phyloP scores from a whole-genome alignment of 805 yeast genomes.

The Blastobotrys robertii region DNA sequence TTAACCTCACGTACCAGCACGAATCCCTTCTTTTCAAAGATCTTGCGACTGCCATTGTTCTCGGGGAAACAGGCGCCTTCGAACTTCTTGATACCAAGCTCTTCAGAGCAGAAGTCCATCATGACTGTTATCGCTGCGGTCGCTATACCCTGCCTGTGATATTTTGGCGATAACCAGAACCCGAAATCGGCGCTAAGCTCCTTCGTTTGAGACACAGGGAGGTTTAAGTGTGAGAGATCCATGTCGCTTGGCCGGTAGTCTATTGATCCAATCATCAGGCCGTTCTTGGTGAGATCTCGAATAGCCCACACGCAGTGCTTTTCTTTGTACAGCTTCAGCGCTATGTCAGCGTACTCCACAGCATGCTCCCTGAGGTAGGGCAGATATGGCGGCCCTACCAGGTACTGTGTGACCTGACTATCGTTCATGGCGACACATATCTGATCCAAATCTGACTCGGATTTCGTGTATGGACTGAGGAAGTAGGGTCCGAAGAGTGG shows the following conservation, averaged over 20 bases:
- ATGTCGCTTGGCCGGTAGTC: neutral
- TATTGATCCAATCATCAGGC: neutral
- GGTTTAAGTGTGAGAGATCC: neutral
- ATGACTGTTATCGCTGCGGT: constrained; percentile 6
- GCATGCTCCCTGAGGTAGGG: constrained; percentile 12
- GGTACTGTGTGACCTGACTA: constrained; percentile 5
- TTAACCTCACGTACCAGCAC: constrained; percentile 5
- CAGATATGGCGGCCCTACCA: constrained; percentile 9
- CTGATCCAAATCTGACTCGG: constrained; percentile 3
- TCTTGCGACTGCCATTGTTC: constrained; percentile 12
- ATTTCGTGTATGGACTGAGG: constrained; percentile 4
- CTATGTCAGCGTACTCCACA: constrained; percentile 3
- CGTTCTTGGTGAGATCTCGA: too few species aligned
- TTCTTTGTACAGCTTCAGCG: neutral
- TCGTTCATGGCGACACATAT: constrained; percentile 7
- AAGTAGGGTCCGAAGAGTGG: constrained; percentile 6
- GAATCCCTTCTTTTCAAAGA: constrained; percentile 16
- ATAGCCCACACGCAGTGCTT: too few species aligned
- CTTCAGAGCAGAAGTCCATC: constrained; percentile 7
- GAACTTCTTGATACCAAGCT: constrained; percentile 4
- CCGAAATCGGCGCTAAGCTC: constrained; percentile 10
- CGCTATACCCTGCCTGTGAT: constrained; percentile 13
- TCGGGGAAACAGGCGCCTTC: constrained; percentile 9
- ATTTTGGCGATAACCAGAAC: constrained; percentile 15
- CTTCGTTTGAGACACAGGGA: neutral